Evolutionary conservation across 306 rosid genomes (phyloP), one percentile per base, ranked within the genome.

Genomic region (Fragaria iinumae): DNA sequence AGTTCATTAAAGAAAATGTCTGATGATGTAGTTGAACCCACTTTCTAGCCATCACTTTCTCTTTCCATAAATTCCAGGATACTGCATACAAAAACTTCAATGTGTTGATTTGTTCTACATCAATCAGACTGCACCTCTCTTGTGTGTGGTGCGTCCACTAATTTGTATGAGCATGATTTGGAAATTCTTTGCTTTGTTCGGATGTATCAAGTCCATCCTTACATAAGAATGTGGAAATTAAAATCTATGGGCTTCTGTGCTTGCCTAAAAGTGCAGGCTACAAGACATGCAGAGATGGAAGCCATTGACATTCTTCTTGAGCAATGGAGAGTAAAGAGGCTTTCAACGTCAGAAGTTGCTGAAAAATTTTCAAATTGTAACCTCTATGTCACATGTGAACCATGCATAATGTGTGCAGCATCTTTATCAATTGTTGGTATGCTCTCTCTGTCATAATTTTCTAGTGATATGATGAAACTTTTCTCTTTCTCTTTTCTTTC

Each of bases 201-300:
- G 9, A 55, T 1, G 3, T 3, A 55, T 9, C 3, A 73, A 73
- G 3, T 73, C 53, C 59, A 14, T 34, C 43, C 77, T 17, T 59
- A 17, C 48, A 20, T 74, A 27, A 44, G 56, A 50, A 21, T 74
- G 11, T 18, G 69, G 52, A 72, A 53, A 5, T 34, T 5, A 13
- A 18, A 10, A 44, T 14, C 29, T 53, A 20, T 49, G 65, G 41
- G 6, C 67, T 77, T 74, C 20, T 70, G 29, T 69, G 14, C 75
- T 72, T 57, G 36, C 21, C 39, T 67, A 14, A 78, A 64, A 80
- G 56, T 76, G 76, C 84, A 95, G 99, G 99, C 98, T 55, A 89
- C 97, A n/a, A 87, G 99, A 79, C 99, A 95, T 69, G 98, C 98
- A 23, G 97, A 95, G 85, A 92, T 95, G 98, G 99, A 90, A 89